Evolutionary conservation across 2,329 filamentous ascomycete genomes (phyloP).

Genomic region (Sordariomycetes sp.): DNA sequence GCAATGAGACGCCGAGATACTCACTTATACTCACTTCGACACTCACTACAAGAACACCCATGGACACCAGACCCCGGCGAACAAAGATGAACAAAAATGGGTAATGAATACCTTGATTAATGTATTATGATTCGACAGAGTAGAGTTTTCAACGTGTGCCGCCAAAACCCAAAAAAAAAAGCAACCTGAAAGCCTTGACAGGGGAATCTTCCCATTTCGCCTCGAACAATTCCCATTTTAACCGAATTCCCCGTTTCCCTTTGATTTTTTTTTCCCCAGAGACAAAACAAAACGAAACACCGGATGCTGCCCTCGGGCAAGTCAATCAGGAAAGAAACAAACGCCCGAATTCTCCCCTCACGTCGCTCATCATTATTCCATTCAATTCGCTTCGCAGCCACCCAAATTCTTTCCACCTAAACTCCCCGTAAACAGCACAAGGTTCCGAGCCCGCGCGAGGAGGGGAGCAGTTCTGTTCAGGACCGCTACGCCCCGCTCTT

Average conservation of each 20-base stretch:
- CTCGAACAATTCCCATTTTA: background rate
- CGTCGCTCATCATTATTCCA: too few relatives aligned
- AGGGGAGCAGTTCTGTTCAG: background rate
- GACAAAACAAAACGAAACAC: background rate
- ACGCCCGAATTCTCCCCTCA: background rate
- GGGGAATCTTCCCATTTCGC: background rate
- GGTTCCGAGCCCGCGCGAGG: background rate
- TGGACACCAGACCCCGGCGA: background rate
- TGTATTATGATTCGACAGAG: background rate
- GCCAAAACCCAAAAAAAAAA: background rate
- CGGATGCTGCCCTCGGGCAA: too few relatives aligned
- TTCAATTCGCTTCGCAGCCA: background rate
- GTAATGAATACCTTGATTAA: background rate
- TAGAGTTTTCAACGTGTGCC: background rate
- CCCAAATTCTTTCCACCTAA: background rate
- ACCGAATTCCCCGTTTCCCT: background rate
- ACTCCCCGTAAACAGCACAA: background rate
- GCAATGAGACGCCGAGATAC: too few relatives aligned
- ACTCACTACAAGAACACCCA: background rate
- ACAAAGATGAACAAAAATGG: background rate
- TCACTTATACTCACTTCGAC: background rate
- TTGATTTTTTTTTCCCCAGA: background rate
- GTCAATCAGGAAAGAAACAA: background rate
- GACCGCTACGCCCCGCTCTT: conserved; percentile 10
- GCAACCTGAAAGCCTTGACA: background rate